Conservation (phyloP, 73 alveolate genomes). For the Breviolum minutum region DNA sequence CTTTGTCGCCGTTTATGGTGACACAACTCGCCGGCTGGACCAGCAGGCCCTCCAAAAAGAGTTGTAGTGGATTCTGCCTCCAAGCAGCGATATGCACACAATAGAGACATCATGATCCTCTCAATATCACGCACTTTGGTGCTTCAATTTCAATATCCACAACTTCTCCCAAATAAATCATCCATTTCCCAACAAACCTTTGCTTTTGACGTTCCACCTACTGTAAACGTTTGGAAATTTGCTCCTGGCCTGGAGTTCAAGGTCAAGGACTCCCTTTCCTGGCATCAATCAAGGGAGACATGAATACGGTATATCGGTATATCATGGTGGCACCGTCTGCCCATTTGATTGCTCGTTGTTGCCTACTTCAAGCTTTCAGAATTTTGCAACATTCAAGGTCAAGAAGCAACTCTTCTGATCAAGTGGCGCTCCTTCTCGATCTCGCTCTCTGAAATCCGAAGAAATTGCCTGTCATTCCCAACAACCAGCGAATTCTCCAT, state of each 20-base stretch:
- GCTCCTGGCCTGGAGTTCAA: neutral
- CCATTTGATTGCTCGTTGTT: too few species aligned
- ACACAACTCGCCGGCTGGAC: neutral
- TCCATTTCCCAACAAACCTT: too few species aligned
- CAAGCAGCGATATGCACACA: neutral
- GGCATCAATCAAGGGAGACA: neutral
- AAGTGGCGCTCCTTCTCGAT: neutral
- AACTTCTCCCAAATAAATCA: too few species aligned
- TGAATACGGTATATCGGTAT: too few species aligned
- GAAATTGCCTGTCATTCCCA: neutral
- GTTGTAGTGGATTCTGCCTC: slow-evolving; percentile 76
- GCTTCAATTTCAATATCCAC: too few species aligned
- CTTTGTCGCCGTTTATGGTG: too few species aligned
- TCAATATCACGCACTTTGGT: too few species aligned
- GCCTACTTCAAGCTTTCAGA: too few species aligned
- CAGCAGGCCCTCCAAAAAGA: slow-evolving; percentile 71
- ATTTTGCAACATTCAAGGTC: too few species aligned
- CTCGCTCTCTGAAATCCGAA: slow-evolving; percentile 10
- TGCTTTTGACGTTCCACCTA: neutral
- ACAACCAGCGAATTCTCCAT: neutral
- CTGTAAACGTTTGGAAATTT: neutral
- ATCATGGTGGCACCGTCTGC: too few species aligned
- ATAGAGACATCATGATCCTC: too few species aligned
- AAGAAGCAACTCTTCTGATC: too few species aligned
- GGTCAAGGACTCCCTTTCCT: neutral